Conservation (phyloP, 192 early-diverging fungal genomes). For the Mortierella hygrophila region DNA sequence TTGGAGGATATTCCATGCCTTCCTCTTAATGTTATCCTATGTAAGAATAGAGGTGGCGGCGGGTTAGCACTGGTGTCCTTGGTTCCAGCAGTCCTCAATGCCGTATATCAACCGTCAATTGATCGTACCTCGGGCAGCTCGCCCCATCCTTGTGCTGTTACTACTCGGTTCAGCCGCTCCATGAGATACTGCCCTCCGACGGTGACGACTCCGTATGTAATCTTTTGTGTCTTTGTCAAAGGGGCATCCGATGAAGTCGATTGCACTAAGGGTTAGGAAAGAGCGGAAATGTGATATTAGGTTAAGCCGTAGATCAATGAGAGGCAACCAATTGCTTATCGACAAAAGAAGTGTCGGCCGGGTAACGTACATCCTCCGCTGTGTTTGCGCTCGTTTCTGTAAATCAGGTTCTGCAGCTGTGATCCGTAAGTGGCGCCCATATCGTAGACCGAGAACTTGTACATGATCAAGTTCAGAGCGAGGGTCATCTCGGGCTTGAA, state of each 20-base stretch:
- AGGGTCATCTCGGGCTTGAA: conserved; percentile 82
- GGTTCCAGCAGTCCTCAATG: no score
- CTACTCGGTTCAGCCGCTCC: conserved; percentile 68
- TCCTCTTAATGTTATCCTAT: conserved; percentile 62
- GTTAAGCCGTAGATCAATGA: not conserved
- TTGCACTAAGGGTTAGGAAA: conserved; percentile 59
- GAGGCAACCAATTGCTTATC: not conserved
- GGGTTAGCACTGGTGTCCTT: not conserved
- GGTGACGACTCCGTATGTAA: conserved; percentile 69
- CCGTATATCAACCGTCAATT: not conserved
- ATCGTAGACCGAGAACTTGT: conserved; percentile 80
- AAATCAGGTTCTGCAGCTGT: conserved; percentile 87
- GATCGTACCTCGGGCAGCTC: conserved; percentile 67
- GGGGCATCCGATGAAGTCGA: conserved; percentile 69
- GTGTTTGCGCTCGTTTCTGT: conserved; percentile 76
- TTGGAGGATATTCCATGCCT: conserved; percentile 69
- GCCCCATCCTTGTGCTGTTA: conserved; percentile 81
- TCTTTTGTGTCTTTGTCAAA: conserved; percentile 69
- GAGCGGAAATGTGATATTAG: not conserved
- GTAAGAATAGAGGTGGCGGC: not conserved
- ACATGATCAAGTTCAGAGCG: conserved; percentile 76
- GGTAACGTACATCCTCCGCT: conserved; percentile 64
- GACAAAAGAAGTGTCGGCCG: not conserved
- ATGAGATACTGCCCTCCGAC: conserved; percentile 83
- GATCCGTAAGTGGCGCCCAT: conserved; percentile 85